Percentiles rank a stretch among this genome's conserved stretches.
Evolutionary conservation across 2,329 filamentous ascomycete species (phyloP).

Genomic region (Salinomyces thailandicus): DNA sequence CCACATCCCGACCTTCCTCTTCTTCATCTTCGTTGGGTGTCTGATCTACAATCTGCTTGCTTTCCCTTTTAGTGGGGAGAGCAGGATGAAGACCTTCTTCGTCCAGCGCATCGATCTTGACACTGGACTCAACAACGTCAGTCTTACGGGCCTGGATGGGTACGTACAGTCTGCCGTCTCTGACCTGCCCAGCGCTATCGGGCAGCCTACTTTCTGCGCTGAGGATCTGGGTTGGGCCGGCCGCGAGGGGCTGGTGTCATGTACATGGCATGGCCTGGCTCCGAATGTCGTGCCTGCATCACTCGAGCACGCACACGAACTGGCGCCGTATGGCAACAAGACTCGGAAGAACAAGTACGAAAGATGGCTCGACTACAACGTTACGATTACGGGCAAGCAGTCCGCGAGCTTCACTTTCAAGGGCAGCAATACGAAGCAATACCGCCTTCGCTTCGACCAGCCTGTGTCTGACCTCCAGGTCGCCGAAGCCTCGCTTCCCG

Average conservation of each 20-base stretch:
- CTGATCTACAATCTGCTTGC: constrained; percentile 75
- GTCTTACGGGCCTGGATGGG: constrained; percentile 55
- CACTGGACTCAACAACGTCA: constrained; percentile 57
- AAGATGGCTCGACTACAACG: constrained; percentile 57
- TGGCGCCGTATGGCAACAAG: constrained; percentile 9
- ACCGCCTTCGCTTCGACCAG: constrained; percentile 61
- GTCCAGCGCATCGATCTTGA: constrained; percentile 68
- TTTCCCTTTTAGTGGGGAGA: constrained; percentile 75
- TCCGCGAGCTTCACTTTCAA: constrained; percentile 55
- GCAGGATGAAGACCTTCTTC: constrained; percentile 80
- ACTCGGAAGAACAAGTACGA: constrained; percentile 4
- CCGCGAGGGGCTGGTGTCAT: constrained; percentile 48
- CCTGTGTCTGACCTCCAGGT: constrained; percentile 57
- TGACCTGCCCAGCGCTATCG: constrained; percentile 59
- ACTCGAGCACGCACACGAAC: neutral
- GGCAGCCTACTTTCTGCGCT: constrained; percentile 39
- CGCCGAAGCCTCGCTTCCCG: constrained; percentile 28
- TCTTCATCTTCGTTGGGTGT: constrained; percentile 62
- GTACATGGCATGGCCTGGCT: constrained; percentile 58
- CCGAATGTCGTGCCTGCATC: constrained; percentile 47
- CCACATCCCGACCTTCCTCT: constrained; percentile 67
- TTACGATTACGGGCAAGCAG: constrained; percentile 38
- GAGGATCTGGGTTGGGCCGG: constrained; percentile 22
- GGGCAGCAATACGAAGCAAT: constrained; percentile 67
- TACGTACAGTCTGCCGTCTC: constrained; percentile 58